These are phyloP conservation scores for Aspergillus egyptiacus DNA, from an alignment of 495 filamentous ascomycete genomes.

Conservation along the genomic window DNA sequence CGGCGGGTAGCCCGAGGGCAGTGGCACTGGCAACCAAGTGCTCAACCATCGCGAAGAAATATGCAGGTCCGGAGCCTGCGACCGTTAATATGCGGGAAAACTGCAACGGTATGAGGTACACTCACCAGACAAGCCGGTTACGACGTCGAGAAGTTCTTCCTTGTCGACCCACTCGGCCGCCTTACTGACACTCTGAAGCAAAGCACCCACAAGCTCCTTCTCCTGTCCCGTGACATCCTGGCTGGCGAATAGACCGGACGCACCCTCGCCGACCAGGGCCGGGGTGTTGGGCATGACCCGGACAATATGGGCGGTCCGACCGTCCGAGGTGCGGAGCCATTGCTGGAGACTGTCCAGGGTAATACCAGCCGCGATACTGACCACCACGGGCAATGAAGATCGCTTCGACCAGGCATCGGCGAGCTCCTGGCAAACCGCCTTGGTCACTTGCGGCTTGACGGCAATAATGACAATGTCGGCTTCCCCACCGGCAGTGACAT, in stretches of 20 bases:
- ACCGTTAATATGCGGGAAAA: neutral
- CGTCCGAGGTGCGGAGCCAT: slow-evolving; percentile 27
- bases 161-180: slow-evolving; percentile 39
- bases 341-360: slow-evolving; percentile 31
- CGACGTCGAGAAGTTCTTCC: slow-evolving; percentile 37
- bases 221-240: slow-evolving; percentile 26
- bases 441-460: slow-evolving; percentile 68
- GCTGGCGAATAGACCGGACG: slow-evolving; percentile 29
- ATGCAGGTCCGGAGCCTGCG: slow-evolving; percentile 37
- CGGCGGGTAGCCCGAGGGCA: slow-evolving; percentile 30
- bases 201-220: slow-evolving; percentile 31
- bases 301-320: slow-evolving; percentile 26
- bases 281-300: slow-evolving; percentile 43
- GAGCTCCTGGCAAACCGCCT: slow-evolving; percentile 87
- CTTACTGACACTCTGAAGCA: slow-evolving; percentile 34
- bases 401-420: slow-evolving; percentile 76
- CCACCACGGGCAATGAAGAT: slow-evolving; percentile 48
- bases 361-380: slow-evolving; percentile 39
- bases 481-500: slow-evolving; percentile 82
- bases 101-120: neutral
- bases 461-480: slow-evolving; percentile 83
- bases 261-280: slow-evolving; percentile 35
- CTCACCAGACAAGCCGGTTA: slow-evolving; percentile 39
- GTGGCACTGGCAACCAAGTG: slow-evolving; percentile 36
- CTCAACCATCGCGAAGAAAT: slow-evolving; percentile 44